Evolutionary conservation across 2,329 filamentous ascomycete species (phyloP), one percentile per base, ranked within the genome.

Genomic region (Colletotrichum eremochloae): DNA sequence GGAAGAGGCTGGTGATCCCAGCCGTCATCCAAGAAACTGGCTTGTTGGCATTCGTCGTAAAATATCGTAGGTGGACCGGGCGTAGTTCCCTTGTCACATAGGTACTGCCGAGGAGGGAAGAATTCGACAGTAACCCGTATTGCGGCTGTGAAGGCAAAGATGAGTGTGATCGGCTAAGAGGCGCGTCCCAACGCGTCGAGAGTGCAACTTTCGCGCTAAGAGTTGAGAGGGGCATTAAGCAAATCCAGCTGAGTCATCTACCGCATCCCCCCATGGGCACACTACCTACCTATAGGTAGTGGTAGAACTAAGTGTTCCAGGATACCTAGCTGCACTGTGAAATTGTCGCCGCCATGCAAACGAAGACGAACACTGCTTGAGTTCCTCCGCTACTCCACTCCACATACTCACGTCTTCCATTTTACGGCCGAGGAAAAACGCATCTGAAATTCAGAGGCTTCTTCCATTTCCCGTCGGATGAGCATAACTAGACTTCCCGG

Each of bases 21-120:
- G 76, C 74, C 77, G 73, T 80, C 82, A 84, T 84, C 80, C 79
- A 83, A 77, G 66, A 72, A 63, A 60, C 14, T 66, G 56, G n/a
- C 18, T 42, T 53, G 67, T 44, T 61, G 53, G 42, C 67, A 61
- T 65, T 44, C 60, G 69, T 48, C 40, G 42, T 55, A 58, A 24
- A 36, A n/a, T 29, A 48, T 56, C 18, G 50, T 53, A 38, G 50
- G 46, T 33, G 40, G 46, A 63, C 46, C 36, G 58, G 50, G 50
- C 42, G 69, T 40, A 24, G 52, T 71, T 56, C 8, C 46, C 46
- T 46, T 69, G 24, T 69, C 61, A 56, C 56, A 63, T 18, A 24
- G 24, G 24, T 24, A 38, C 65, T 48, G 46, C 24, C 42, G 40
- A 42, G 44, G 55, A 44, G 52, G 56, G 38, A 18, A 62, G 58